These are phyloP conservation scores for Hydnomerulius pinastri DNA, from an alignment of 768 basidiomycete genomes.

Conservation along the genomic window DNA sequence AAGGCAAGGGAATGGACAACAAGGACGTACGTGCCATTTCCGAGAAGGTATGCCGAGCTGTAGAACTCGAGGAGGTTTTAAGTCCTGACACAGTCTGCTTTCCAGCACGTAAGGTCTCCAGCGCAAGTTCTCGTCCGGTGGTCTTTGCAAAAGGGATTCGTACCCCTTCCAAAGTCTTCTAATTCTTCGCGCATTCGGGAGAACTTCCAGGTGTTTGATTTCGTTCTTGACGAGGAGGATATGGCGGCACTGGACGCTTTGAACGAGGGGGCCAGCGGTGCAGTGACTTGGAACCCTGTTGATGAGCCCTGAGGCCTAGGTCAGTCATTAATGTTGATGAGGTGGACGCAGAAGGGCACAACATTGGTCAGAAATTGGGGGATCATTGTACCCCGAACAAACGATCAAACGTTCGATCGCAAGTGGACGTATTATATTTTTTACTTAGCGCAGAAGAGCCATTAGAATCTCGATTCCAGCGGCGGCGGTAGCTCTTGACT, in stretches of 20 bases:
- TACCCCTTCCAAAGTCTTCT: constrained; percentile 80
- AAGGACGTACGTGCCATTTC: constrained; percentile 52
- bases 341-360: too few relatives aligned
- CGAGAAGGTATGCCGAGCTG: constrained; percentile 59
- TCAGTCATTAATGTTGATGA: too few relatives aligned
- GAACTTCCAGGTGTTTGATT: constrained; percentile 77
- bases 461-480: too few relatives aligned
- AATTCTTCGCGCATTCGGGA: constrained; percentile 64
- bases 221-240: constrained; percentile 63
- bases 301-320: constrained; percentile 30
- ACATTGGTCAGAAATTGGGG: too few relatives aligned
- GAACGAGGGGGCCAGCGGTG: constrained; percentile 69
- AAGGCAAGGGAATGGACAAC: constrained; percentile 44
- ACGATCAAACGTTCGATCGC: too few relatives aligned
- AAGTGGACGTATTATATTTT: too few relatives aligned
- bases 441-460: too few relatives aligned
- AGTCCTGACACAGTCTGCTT: too few relatives aligned
- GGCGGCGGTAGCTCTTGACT: too few relatives aligned
- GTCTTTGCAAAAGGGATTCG: constrained; percentile 52
- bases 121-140: constrained; percentile 54
- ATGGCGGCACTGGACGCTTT: constrained; percentile 64
- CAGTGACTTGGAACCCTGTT: constrained; percentile 83
- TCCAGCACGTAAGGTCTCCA: constrained; percentile 28
- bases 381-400: too few relatives aligned
- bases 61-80: too few relatives aligned